phyloP scores from a whole-genome alignment of 805 yeast genomes.

The Kuraishia molischiana region DNA sequence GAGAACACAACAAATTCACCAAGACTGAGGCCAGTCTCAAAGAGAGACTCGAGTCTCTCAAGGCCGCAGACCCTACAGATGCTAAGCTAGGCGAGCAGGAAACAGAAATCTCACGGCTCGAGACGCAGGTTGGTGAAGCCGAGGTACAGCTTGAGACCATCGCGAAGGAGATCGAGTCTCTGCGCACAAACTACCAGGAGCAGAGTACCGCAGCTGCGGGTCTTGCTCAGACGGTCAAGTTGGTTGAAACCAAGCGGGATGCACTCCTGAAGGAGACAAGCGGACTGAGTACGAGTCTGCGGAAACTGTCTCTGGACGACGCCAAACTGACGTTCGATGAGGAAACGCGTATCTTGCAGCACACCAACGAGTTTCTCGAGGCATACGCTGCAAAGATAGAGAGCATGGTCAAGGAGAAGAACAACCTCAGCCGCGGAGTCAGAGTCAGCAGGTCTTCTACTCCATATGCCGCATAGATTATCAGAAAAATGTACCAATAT shows the following conservation, averaged over 20 bases:
- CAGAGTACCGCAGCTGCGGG: slow-evolving; percentile 39
- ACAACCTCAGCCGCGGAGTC: slow-evolving; percentile 3
- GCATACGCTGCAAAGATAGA: slow-evolving; percentile 14
- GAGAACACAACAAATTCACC: slow-evolving; percentile 16
- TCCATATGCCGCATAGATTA: slow-evolving; percentile 1
- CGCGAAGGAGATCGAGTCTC: slow-evolving; percentile 4
- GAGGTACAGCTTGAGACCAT: slow-evolving; percentile 9
- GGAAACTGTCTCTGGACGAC: slow-evolving; percentile 9
- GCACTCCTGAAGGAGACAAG: slow-evolving; percentile 17
- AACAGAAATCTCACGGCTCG: slow-evolving; percentile 7
- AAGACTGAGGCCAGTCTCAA: slow-evolving; percentile 7
- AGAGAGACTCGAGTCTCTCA: slow-evolving; percentile 4
- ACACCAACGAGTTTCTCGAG: slow-evolving; percentile 16
- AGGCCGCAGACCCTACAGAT: slow-evolving; percentile 4
- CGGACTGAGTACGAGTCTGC: slow-evolving; percentile 24
- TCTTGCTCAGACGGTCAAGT: slow-evolving; percentile 18
- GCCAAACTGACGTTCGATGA: slow-evolving; percentile 5
- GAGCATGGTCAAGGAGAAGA: slow-evolving; percentile 13
- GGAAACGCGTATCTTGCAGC: slow-evolving; percentile 4
- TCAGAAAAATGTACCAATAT: too few relatives aligned
- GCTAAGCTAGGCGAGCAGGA: slow-evolving; percentile 6
- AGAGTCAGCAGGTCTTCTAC: slow-evolving; percentile 5
- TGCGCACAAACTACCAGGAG: slow-evolving; percentile 33
- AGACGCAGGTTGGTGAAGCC: slow-evolving; percentile 5
- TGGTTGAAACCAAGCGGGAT: slow-evolving; percentile 14